These are phyloP conservation scores for Acidiella bohemica DNA, from an alignment of 495 filamentous ascomycete species.

Conservation along the genomic window DNA sequence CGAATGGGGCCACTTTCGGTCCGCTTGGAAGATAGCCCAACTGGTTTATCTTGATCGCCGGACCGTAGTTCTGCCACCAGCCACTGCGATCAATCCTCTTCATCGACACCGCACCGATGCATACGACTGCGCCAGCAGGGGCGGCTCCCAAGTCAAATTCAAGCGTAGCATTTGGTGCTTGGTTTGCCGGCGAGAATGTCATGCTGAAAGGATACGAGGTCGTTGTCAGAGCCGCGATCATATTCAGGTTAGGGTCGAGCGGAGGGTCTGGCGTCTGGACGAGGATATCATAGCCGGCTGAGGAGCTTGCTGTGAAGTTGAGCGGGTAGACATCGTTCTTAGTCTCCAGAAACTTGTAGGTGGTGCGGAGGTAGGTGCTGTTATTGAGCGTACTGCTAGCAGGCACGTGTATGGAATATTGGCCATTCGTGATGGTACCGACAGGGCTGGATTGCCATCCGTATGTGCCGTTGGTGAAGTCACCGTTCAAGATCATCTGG, in stretches of 20 bases:
- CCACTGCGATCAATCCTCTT: slow-evolving; percentile 8
- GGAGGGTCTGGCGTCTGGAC: slow-evolving; percentile 10
- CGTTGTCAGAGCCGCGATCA: slow-evolving; percentile 8
- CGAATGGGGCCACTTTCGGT: slow-evolving; percentile 6
- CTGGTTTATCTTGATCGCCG: slow-evolving; percentile 10
- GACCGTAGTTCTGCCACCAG: slow-evolving; percentile 2
- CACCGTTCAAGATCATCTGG: slow-evolving; percentile 9
- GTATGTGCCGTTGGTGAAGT: slow-evolving; percentile 8
- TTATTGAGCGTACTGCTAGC: not conserved
- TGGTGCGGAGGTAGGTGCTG: slow-evolving; percentile 5
- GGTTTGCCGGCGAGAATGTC: slow-evolving; percentile 10
- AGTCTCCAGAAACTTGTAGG: slow-evolving; percentile 7
- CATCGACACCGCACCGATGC: slow-evolving; percentile 8
- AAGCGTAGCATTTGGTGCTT: slow-evolving; percentile 7
- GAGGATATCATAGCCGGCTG: slow-evolving; percentile 7
- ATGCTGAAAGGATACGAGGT: slow-evolving; percentile 7
- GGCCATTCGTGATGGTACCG: slow-evolving; percentile 3
- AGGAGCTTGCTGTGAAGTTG: slow-evolving; percentile 12
- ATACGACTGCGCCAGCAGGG: slow-evolving; percentile 3
- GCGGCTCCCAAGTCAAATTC: slow-evolving; percentile 2
- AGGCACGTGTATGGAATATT: slow-evolving; percentile 5
- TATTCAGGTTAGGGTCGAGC: slow-evolving; percentile 11
- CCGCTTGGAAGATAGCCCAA: slow-evolving; percentile 6
- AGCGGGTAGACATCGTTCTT: slow-evolving; percentile 13
- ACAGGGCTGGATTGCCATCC: slow-evolving; percentile 5